phyloP scores from a whole-genome alignment of 495 filamentous ascomycete genomes.

The Chlorociboria aeruginascens region DNA sequence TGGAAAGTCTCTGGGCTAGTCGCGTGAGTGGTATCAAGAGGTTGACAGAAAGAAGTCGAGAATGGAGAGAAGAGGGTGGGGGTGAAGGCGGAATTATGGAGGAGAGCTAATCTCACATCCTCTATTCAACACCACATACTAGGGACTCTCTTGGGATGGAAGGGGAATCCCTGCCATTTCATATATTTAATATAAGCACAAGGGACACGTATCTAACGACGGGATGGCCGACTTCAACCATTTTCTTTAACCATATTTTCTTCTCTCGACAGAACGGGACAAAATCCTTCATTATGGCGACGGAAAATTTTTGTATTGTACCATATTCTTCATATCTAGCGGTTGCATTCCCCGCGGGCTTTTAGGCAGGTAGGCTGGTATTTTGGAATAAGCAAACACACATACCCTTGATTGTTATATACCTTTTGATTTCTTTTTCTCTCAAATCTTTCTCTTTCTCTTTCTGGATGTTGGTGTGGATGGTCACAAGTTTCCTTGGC shows the following conservation, averaged over 20 bases:
- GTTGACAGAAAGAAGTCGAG: conserved; percentile 64
- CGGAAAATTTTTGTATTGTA: too few relatives aligned
- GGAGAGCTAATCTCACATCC: conserved; percentile 39
- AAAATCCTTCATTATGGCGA: too few relatives aligned
- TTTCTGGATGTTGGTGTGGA: too few relatives aligned
- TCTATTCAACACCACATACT: background rate
- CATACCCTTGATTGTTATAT: too few relatives aligned
- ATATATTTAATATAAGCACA: background rate
- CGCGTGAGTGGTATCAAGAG: conserved; percentile 66
- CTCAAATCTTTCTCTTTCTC: too few relatives aligned
- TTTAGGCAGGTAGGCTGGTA: too few relatives aligned
- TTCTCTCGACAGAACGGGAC: too few relatives aligned
- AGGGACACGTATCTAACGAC: conserved; percentile 6
- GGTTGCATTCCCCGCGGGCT: too few relatives aligned
- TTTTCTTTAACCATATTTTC: conserved; percentile 4
- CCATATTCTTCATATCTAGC: too few relatives aligned
- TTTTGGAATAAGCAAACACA: too few relatives aligned
- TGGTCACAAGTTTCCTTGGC: too few relatives aligned
- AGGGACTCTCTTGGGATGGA: background rate
- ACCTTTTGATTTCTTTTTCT: too few relatives aligned
- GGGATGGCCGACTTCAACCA: conserved; percentile 4
- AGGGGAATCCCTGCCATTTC: background rate
- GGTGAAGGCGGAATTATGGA: conserved; percentile 74
- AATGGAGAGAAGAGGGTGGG: conserved; percentile 70
- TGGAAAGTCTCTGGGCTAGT: conserved; percentile 76